Base-by-base conservation (phyloP, 1,284 basidiomycete genomes). In the Ustilago esculenta region DNA sequence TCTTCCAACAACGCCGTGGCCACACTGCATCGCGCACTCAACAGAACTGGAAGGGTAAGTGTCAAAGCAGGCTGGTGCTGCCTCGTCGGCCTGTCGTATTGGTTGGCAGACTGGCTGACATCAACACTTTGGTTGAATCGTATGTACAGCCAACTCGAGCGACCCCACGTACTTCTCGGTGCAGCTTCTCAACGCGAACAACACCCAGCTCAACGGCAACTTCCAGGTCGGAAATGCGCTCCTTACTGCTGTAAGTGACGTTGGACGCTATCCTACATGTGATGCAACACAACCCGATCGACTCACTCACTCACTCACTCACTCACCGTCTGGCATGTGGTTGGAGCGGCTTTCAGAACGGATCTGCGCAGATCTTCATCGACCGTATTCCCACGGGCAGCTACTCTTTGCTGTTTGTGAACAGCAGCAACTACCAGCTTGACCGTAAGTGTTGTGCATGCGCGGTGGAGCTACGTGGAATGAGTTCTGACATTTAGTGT, bases 151-250 rank as follows among this genome's bases (percentile, higher is more conserved):
- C 58, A 73, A 73, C 63, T 61, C 72, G 50, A 63, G 40, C 43
- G 72, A 73, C 36, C 53, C 69, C 3, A 32, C 24, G 25, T 72
- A 24, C 43, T 72, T 72, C 47, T 67, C 64, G 40, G 64, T 72
- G 25, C 69, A 72, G 61, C 69, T 75, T 4, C 53, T 75, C 35
- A 69, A 63, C 49, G 23, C 54, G 27, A 67, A 75, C 66, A 61
- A 41, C 52, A 63, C 43, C 42, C 27, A 54, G 53, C 54, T 75
- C 23, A 73, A 73, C 49, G 70, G 70, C 24, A 75, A 75, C 64
- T 75, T 72, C 52, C 70, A 75, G 52, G 48, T 75, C 14, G 73
- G 69, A 27, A 75, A 75, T 29, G 66, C 70, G 7, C 55, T 75
- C 18, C 4, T 37, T 18, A 75, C 73, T 27, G 37, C 41, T 1